Base-by-base conservation (phyloP, 2,329 filamentous ascomycete species). In the Microcyclospora pomicola region DNA sequence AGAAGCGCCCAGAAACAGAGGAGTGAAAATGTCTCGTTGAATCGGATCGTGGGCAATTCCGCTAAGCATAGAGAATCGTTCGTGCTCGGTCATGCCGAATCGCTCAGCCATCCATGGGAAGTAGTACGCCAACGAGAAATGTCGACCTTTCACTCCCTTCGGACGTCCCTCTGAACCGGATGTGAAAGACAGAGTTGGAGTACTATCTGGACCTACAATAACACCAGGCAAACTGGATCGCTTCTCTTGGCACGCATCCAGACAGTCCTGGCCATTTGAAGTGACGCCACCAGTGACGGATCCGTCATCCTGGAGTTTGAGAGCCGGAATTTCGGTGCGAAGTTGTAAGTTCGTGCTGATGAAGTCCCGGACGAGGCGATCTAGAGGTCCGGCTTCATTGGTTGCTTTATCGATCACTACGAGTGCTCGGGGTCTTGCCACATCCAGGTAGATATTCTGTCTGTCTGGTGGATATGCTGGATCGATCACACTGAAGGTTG, bases 71-170 rank as follows among this genome's bases (percentile, higher is more conserved):
- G 86, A 85, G 54, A 93, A 95, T 45, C 71, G 73, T 55, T 79
- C 79, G 31, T 83, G 71, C 7, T 77, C 69, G 1, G 75, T 78
- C 34, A 92, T 68, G 35, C 75, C 68, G 59, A 96, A 96, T 2
- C 68, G 75, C 61, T 91, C 65, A 0, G 84, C 76, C 88, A 96
- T 96, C 87, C 86, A 96, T 14, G 79, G 76, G 55, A 88, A 92
- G 64, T 94, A 96, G 51, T 81, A 78, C 1, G 85, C 74, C 43
- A 96, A 66, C 36, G 76, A 82, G 63, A 81, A 96, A 61, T 96
- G 88, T 11, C 88, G 73, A 1, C 88, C 87, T 39, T 77, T 71
- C 10, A 96, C 88, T 49, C 85, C 85, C 66, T 93, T 94, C 27
- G 85, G 86, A 47, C 73, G 44, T 33, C 82, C 84, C 62, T 92